These are phyloP conservation scores for Monosporascus sp. DNA, from an alignment of 2,329 filamentous ascomycete genomes.

Conservation along the genomic window DNA sequence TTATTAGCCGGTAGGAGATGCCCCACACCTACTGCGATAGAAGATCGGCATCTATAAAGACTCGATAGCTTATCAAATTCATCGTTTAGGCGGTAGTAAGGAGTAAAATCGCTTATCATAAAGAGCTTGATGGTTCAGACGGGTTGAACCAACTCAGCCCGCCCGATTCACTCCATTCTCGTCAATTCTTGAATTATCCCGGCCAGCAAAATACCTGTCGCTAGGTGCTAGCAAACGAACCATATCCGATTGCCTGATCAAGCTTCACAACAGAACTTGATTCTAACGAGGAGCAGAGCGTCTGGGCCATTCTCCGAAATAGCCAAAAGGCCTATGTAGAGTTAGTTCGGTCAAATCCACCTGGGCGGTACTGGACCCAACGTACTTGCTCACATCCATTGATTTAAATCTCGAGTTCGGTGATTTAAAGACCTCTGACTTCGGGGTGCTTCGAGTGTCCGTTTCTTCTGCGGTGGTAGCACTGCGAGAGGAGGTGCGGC, in stretches of 20 bases:
- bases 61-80: too few relatives aligned
- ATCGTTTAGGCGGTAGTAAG: too few relatives aligned
- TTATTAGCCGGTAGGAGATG: neutral
- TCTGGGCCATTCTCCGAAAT: conserved; percentile 26
- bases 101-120: too few relatives aligned
- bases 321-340: conserved; percentile 23
- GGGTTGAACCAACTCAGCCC: too few relatives aligned
- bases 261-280: neutral
- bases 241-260: neutral
- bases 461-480: neutral
- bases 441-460: neutral
- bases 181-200: too few relatives aligned
- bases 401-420: neutral
- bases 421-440: neutral
- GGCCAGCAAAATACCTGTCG: too few relatives aligned
- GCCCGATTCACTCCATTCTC: too few relatives aligned
- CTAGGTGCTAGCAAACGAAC: too few relatives aligned
- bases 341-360: conserved; percentile 4
- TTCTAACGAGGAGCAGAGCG: conserved; percentile 23
- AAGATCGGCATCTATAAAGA: neutral
- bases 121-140: too few relatives aligned
- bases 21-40: neutral
- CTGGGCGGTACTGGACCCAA: neutral
- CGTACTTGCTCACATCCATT: neutral
- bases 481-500: neutral